Base-by-base conservation (phyloP, 176 grass and related monocot species). In the Guadua angustifolia region DNA sequence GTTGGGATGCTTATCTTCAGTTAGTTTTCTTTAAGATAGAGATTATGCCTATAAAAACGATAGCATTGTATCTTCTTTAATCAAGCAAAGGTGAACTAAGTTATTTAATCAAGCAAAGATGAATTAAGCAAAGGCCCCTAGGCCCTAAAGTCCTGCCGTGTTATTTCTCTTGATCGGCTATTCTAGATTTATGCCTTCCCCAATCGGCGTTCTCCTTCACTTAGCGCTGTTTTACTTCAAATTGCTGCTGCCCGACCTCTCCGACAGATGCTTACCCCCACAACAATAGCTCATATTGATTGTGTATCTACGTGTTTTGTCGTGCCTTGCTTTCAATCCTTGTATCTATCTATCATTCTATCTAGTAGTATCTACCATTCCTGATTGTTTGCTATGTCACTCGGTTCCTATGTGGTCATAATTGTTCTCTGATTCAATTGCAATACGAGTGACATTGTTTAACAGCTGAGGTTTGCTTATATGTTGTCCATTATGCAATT, bases 361-460 rank as follows among this genome's bases (percentile, higher is more conserved):
- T 36, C 35, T 36, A 36, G 9, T 24, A 59, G n/a, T 22, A 59
- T 59, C 39, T 40, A 49, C 25, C 42, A 10, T 17, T 35, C 53
- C 69, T 17, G 56, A 49, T 35, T 60, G 57, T 83, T 47, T 0
- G 4, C 8, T 47, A 72, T 40, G 35, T 29, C 17, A 53, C 78
- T 79, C 24, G 1, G 43, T 73, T 29, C 29, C 35, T 70, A 44
- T 53, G 58, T 65, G 70, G 14, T 51, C 55, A 49, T 61, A 42
- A n/a, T 3, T 53, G 47, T 83, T 73, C 29, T 74, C 56, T 74
- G 56, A 74, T 38, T 36, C 14, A n/a, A 16, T 74, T 74, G 26
- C 69, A 63, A 11, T 64, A 51, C 57, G 17, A 51, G 42, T 65
- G 12, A 44, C 18, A 35, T 73, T 73, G 40, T 73, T 62, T 49